Evolutionary conservation across 495 filamentous ascomycete species (phyloP).

Genomic region (Amniculicola lignicola): DNA sequence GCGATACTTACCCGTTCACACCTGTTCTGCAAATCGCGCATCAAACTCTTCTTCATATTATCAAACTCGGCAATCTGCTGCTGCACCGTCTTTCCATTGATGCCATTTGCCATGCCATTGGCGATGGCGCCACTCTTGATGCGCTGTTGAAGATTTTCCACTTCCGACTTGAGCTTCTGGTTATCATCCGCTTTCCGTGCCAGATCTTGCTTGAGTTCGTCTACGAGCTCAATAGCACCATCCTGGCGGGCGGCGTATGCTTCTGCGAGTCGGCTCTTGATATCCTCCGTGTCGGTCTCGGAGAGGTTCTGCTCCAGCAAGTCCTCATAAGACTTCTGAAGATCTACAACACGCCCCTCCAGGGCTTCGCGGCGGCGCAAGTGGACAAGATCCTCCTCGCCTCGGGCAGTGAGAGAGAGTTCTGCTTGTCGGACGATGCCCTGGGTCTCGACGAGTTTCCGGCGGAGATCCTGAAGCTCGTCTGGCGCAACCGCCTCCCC

Average conservation of each 20-base stretch:
- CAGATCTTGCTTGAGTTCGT: constrained; percentile 71
- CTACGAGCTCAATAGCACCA: constrained; percentile 62
- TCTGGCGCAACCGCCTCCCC: constrained; percentile 80
- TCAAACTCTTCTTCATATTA: constrained; percentile 98
- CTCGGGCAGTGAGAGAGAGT: constrained; percentile 67
- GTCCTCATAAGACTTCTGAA: constrained; percentile 79
- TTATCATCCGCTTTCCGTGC: constrained; percentile 71
- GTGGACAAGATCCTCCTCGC: constrained; percentile 59
- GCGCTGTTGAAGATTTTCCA: constrained; percentile 73
- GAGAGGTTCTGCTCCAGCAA: constrained; percentile 75
- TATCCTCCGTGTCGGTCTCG: constrained; percentile 74
- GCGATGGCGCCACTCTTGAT: constrained; percentile 56
- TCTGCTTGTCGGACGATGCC: constrained; percentile 92
- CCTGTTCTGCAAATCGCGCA: constrained; percentile 96
- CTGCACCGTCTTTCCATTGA: constrained; percentile 88
- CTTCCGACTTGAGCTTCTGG: constrained; percentile 64
- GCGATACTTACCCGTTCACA: constrained; percentile 71
- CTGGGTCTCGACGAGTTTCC: constrained; percentile 80
- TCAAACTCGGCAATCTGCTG: constrained; percentile 98
- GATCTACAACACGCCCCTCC: constrained; percentile 64
- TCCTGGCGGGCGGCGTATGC: constrained; percentile 71
- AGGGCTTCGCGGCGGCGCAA: constrained; percentile 66
- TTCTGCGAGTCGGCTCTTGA: constrained; percentile 74
- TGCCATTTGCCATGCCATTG: constrained; percentile 51
- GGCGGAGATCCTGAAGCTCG: constrained; percentile 70